Conservation (phyloP, 371 early-diverging fungal species). For the Umbelopsis sp. region DNA sequence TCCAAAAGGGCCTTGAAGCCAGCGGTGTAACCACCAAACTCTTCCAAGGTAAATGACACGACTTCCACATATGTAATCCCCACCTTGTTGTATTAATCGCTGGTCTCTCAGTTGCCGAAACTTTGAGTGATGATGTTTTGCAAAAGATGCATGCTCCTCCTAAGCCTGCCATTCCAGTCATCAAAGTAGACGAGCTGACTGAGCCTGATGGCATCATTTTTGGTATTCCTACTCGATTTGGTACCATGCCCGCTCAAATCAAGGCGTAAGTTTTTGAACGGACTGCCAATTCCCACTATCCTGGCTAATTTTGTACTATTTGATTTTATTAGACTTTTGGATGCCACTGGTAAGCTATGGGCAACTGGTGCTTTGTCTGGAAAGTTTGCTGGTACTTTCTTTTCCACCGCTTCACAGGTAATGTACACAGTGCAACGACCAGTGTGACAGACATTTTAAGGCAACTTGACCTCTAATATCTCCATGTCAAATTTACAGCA, state of each 20-base stretch:
- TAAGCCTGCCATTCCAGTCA: conserved; percentile 61
- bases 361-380: conserved; percentile 56
- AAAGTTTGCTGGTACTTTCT: conserved; percentile 72
- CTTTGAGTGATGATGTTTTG: conserved; percentile 62
- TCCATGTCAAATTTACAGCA: conserved; percentile 29
- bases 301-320: too few species aligned
- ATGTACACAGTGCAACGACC: background rate
- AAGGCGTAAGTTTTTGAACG: conserved; percentile 61
- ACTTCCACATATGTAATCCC: background rate
- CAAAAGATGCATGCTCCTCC: conserved; percentile 67
- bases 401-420: conserved; percentile 59
- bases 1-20: conserved; percentile 65
- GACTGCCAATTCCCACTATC: too few species aligned
- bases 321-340: conserved; percentile 33
- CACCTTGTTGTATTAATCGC: background rate
- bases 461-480: too few species aligned
- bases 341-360: conserved; percentile 74
- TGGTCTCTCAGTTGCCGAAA: conserved; percentile 57
- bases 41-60: conserved; percentile 50
- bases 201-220: conserved; percentile 60
- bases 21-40: conserved; percentile 65
- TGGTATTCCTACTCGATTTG: conserved; percentile 55
- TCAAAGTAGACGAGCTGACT: conserved; percentile 52
- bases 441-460: too few species aligned
- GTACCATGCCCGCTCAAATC: conserved; percentile 38